Conservation (phyloP, 495 filamentous ascomycete genomes). For the Baudoinia panamericana region DNA sequence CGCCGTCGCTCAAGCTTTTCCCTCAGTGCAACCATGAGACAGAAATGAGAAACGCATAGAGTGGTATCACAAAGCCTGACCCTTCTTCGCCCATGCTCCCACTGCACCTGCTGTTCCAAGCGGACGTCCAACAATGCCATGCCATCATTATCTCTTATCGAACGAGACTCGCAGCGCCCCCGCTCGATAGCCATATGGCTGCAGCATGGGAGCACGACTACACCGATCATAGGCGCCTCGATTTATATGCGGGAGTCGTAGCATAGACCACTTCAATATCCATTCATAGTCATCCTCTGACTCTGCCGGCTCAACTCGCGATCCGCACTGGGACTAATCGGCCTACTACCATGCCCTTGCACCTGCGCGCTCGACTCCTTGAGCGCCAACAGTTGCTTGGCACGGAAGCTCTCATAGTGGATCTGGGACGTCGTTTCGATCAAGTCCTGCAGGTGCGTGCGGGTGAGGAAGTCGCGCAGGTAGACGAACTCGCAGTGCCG, state of each 20-base stretch:
- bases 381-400: slow-evolving; percentile 92
- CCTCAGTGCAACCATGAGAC: too few relatives aligned
- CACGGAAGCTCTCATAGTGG: slow-evolving; percentile 99
- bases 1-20: too few relatives aligned
- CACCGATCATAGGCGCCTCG: neutral
- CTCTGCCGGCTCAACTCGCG: slow-evolving; percentile 92
- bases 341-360: slow-evolving; percentile 60
- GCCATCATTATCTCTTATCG: too few relatives aligned
- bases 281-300: slow-evolving; percentile 95
- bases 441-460: slow-evolving; percentile 91
- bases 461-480: slow-evolving; percentile 91
- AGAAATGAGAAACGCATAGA: too few relatives aligned
- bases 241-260: too few relatives aligned
- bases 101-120: too few relatives aligned
- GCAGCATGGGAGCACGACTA: too few relatives aligned
- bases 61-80: too few relatives aligned
- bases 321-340: slow-evolving; percentile 88
- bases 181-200: too few relatives aligned
- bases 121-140: too few relatives aligned
- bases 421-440: slow-evolving; percentile 99
- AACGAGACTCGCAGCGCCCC: too few relatives aligned
- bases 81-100: too few relatives aligned
- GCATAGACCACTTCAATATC: slow-evolving; percentile 50
- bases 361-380: slow-evolving; percentile 92
- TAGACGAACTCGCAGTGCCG: slow-evolving; percentile 99